A percentile compares a stretch with the other conserved stretches of the same genome.
Conservation (phyloP, 75 land plant genomes). For the Ceratopteris richardii region DNA sequence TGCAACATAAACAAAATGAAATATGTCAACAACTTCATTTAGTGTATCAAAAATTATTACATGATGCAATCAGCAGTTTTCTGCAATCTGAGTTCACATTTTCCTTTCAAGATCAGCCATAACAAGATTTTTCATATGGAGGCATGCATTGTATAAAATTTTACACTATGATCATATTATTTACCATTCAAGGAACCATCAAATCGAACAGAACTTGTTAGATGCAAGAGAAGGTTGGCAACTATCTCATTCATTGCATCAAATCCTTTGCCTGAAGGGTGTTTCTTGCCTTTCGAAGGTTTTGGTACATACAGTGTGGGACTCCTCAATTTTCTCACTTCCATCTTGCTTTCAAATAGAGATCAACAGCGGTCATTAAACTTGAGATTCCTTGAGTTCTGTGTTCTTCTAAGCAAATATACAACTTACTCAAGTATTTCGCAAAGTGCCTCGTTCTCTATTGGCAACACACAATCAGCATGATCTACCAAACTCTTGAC, state of each 20-base stretch:
- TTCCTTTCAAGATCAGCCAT: too few species aligned
- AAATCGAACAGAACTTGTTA: slow-evolving; percentile 37
- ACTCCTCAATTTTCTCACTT: background rate
- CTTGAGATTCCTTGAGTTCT: too few species aligned
- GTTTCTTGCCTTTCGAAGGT: background rate
- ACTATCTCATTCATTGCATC: slow-evolving; percentile 29
- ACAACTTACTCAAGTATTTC: slow-evolving; percentile 20
- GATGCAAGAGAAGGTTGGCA: slow-evolving; percentile 23
- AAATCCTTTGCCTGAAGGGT: slow-evolving; percentile 17
- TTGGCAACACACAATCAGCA: slow-evolving; percentile 34
- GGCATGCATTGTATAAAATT: too few species aligned
- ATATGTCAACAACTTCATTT: background rate
- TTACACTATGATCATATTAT: too few species aligned
- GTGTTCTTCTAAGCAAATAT: too few species aligned
- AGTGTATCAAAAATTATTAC: too few species aligned
- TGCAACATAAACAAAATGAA: background rate
- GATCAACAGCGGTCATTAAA: too few species aligned
- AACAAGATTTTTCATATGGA: too few species aligned
- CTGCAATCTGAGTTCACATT: too few species aligned
- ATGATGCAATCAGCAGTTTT: too few species aligned
- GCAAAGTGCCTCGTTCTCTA: slow-evolving; percentile 31
- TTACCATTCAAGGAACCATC: slow-evolving; percentile 31
- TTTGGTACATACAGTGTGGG: background rate
- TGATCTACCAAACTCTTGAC: slow-evolving; percentile 14
- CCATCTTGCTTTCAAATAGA: background rate